Evolutionary conservation across 768 basidiomycete genomes (phyloP), one percentile per base, ranked within the genome.

Genomic region (Termitomyces heimii): DNA sequence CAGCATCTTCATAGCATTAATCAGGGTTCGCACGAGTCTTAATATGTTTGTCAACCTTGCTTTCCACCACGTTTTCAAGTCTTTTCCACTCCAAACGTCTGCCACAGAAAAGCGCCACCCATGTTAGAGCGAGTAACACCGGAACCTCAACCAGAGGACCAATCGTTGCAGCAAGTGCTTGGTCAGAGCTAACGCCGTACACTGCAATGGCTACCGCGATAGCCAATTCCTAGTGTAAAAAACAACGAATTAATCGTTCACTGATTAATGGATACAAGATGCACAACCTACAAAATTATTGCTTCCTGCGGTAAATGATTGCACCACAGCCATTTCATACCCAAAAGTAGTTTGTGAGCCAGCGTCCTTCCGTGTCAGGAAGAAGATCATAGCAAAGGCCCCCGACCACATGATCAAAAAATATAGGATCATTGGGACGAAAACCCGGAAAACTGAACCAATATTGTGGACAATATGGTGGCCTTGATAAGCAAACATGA

Each of bases 91-190:
- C 49, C 26, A 84, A 65, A 56, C 66, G 73, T 44, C 63, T 63
- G 43, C 71, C 68, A 18, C 83, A 63, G 43, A 69, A 77, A 13
- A 84, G 73, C 3, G 86, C 81, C 5, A 86, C 76, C 80, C 82
- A 89, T 5, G 84, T 88, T 55, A 92, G 69, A 1, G 75, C 74
- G 14, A 92, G 78, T 45, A 92, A 70, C 2, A 92, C 88, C 0
- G 89, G 92, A 0, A 94, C 92, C 65, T 90, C 86, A 0, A 88
- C 82, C n/a, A 89, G 72, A 0, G 86, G 87, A 0, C 88, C 88
- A 22, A 89, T 85, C 0, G 90, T 92, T 0, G 90, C 89, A 0
- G 91, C 91, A 0, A 94, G 75, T 0, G 88, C 90, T 70, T 94
- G 85, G 54, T 87, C 83, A 0, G 88, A 90, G 5, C 83, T 77